These are phyloP conservation scores for Martiniozyma asiatica DNA, from an alignment of 1,139 yeast genomes.

Conservation along the genomic window DNA sequence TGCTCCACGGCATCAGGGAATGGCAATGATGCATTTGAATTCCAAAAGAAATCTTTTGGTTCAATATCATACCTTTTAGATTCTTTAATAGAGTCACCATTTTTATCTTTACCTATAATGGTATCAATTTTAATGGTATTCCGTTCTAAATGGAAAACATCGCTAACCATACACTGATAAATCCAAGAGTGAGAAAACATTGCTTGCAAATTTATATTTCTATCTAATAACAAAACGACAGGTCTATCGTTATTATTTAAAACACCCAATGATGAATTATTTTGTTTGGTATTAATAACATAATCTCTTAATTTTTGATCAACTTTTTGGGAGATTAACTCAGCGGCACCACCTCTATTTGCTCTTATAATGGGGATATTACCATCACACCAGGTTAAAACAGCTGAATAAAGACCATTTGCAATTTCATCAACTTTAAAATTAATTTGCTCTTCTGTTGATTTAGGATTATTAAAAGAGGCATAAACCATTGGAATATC, in stretches of 20 bases:
- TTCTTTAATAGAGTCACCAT: conserved; percentile 25
- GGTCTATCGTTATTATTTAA: conserved; percentile 37
- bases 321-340: conserved; percentile 76
- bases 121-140: conserved; percentile 55
- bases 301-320: conserved; percentile 78
- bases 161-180: conserved; percentile 91
- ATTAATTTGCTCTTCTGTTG: conserved; percentile 68
- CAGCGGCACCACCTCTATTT: conserved; percentile 91
- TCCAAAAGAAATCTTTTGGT: conserved; percentile 90
- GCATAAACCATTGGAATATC: conserved; percentile 59
- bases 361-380: conserved; percentile 83
- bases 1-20: conserved; percentile 97
- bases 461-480: conserved; percentile 54
- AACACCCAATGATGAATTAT: neutral
- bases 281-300: conserved; percentile 51
- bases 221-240: conserved; percentile 71
- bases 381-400: conserved; percentile 69
- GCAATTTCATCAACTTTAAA: conserved; percentile 57
- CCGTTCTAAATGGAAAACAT: conserved; percentile 70
- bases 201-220: conserved; percentile 81
- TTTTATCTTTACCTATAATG: conserved; percentile 17
- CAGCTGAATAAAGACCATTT: conserved; percentile 65
- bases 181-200: conserved; percentile 98
- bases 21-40: conserved; percentile 69
- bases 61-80: conserved; percentile 71